These are phyloP conservation scores for Alectoria sarmentosa DNA, from an alignment of 495 filamentous ascomycete genomes.

Conservation along the genomic window DNA sequence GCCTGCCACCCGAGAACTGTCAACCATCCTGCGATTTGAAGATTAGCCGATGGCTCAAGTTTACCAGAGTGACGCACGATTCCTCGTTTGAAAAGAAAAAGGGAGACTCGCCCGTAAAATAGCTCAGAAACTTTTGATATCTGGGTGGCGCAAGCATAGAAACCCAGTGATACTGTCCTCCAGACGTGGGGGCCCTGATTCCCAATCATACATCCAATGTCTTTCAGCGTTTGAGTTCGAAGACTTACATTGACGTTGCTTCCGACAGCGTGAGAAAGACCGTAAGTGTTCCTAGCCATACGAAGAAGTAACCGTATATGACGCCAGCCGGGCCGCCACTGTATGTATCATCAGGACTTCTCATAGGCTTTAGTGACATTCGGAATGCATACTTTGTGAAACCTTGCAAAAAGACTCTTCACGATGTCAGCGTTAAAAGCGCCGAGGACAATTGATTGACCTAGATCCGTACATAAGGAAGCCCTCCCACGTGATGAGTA, in stretches of 20 bases:
- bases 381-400: too few relatives aligned
- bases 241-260: slow-evolving; percentile 32
- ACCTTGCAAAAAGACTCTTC: too few relatives aligned
- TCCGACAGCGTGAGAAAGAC: slow-evolving; percentile 32
- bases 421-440: too few relatives aligned
- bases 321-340: slow-evolving; percentile 36
- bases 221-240: too few relatives aligned
- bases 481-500: slow-evolving; percentile 43
- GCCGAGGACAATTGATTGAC: background rate
- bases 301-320: slow-evolving; percentile 35
- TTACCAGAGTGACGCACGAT: too few relatives aligned
- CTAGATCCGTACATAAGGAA: slow-evolving; percentile 32
- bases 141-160: slow-evolving; percentile 26
- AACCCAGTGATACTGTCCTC: slow-evolving; percentile 19
- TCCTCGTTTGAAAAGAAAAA: background rate
- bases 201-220: too few relatives aligned
- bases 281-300: slow-evolving; percentile 32
- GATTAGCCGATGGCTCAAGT: too few relatives aligned
- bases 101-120: slow-evolving; percentile 27
- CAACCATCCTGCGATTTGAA: slow-evolving; percentile 28
- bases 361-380: background rate
- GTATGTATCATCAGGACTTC: background rate
- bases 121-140: slow-evolving; percentile 28
- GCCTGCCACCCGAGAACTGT: slow-evolving; percentile 35
- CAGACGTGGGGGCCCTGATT: slow-evolving; percentile 26